Percentiles rank a stretch among this genome's conserved stretches.
These are phyloP conservation scores for Steccherinum ochraceum DNA, from an alignment of 768 basidiomycete species.

Conservation along the genomic window DNA sequence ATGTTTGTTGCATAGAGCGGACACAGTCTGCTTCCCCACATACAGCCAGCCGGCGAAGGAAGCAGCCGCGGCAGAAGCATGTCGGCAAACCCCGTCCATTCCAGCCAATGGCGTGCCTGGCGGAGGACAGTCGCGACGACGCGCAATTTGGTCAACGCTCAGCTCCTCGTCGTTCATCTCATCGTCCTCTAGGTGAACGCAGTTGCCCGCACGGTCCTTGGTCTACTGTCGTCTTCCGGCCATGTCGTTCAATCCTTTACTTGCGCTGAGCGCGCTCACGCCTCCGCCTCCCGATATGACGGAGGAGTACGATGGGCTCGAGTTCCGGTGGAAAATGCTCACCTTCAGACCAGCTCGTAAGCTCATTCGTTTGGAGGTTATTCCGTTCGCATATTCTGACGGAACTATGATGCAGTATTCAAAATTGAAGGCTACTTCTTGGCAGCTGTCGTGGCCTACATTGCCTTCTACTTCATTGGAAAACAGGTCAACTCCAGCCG, in stretches of 20 bases:
- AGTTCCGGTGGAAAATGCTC: constrained; percentile 69
- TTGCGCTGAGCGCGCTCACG: constrained; percentile 28
- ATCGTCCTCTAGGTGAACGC: too few relatives aligned
- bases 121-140: too few relatives aligned
- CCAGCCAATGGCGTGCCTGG: too few relatives aligned
- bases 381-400: constrained; percentile 3
- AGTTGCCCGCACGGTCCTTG: too few relatives aligned
- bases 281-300: constrained; percentile 51
- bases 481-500: constrained; percentile 49
- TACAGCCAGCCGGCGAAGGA: too few relatives aligned
- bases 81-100: too few relatives aligned
- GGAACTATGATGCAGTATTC: constrained; percentile 41
- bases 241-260: background rate
- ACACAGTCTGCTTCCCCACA: too few relatives aligned
- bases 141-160: too few relatives aligned
- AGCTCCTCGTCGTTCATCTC: too few relatives aligned
- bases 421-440: constrained; percentile 57
- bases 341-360: constrained; percentile 76
- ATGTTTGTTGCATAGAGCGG: too few relatives aligned
- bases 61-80: too few relatives aligned
- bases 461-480: constrained; percentile 54
- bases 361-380: constrained; percentile 1
- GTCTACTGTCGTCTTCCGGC: too few relatives aligned
- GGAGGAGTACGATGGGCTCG: constrained; percentile 64
- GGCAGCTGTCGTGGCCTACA: constrained; percentile 46